phyloP scores from a whole-genome alignment of 1,284 basidiomycete genomes.

The Fomitopsis pinicola region DNA sequence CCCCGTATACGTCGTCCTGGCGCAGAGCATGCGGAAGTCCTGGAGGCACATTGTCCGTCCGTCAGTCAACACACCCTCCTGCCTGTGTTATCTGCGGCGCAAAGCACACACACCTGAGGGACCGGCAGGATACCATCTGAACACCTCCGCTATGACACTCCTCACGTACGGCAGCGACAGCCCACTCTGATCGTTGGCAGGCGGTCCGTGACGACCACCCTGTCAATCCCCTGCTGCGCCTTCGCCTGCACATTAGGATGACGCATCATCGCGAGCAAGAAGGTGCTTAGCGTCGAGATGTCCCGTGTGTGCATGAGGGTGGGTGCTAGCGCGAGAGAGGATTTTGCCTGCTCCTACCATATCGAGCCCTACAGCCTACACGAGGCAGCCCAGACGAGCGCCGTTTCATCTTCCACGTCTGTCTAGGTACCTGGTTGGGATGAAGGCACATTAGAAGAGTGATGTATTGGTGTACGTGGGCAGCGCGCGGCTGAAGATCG shows the following conservation, averaged over 20 bases:
- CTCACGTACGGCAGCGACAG: no score
- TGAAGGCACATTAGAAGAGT: no score
- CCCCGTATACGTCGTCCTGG: conserved; percentile 20
- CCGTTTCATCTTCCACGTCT: neutral
- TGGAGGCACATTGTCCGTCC: neutral
- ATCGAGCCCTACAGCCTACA: neutral
- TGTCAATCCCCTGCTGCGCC: no score
- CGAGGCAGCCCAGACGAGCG: neutral
- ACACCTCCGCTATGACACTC: conserved; percentile 24
- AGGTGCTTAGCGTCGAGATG: neutral
- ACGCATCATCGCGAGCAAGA: conserved; percentile 4
- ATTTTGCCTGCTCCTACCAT: neutral
- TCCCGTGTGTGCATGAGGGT: neutral
- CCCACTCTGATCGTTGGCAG: no score
- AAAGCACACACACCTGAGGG: conserved; percentile 16
- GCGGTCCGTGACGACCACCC: no score
- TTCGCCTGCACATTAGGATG: conserved; percentile 26
- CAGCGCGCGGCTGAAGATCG: neutral
- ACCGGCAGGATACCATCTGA: conserved; percentile 24
- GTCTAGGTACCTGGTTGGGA: no score
- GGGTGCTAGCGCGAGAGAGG: neutral
- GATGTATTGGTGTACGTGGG: no score
- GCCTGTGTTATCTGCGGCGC: no score
- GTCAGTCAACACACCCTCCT: neutral
- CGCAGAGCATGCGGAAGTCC: conserved; percentile 18